Conservation (phyloP, 768 basidiomycete species). For the Gelatoporia subvermispora region DNA sequence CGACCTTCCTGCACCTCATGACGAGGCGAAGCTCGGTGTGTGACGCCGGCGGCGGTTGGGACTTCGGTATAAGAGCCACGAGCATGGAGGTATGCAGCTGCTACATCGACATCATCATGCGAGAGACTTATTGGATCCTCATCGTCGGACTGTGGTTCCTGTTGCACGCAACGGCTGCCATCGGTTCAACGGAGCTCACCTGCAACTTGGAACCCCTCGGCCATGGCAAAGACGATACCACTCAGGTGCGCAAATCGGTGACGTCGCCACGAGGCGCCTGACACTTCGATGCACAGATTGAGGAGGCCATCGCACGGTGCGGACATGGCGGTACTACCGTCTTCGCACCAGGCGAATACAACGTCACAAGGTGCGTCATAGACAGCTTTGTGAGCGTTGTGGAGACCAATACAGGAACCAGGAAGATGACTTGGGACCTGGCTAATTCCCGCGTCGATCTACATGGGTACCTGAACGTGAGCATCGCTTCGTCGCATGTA, state of each 20-base stretch:
- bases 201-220: conserved; percentile 21
- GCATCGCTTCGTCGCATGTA: conserved; percentile 1
- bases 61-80: no score
- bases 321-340: conserved; percentile 42
- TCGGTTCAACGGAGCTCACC: neutral
- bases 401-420: conserved; percentile 15
- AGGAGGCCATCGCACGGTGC: conserved; percentile 43
- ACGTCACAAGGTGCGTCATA: conserved; percentile 42
- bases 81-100: no score
- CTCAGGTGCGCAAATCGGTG: conserved; percentile 11
- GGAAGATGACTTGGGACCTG: conserved; percentile 54
- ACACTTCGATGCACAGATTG: conserved; percentile 30
- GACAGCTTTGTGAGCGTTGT: no score
- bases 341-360: conserved; percentile 42
- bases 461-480: conserved; percentile 37
- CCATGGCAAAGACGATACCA: conserved; percentile 18
- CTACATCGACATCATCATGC: no score
- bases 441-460: conserved; percentile 39
- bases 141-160: no score
- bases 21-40: no score
- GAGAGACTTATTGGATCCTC: no score
- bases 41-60: no score
- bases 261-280: neutral
- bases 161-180: no score
- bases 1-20: no score